A percentile compares a stretch with the other conserved stretches of the same genome.
These are phyloP conservation scores for Aspergillus sergii DNA, from an alignment of 2,329 filamentous ascomycete genomes.

Conservation along the genomic window DNA sequence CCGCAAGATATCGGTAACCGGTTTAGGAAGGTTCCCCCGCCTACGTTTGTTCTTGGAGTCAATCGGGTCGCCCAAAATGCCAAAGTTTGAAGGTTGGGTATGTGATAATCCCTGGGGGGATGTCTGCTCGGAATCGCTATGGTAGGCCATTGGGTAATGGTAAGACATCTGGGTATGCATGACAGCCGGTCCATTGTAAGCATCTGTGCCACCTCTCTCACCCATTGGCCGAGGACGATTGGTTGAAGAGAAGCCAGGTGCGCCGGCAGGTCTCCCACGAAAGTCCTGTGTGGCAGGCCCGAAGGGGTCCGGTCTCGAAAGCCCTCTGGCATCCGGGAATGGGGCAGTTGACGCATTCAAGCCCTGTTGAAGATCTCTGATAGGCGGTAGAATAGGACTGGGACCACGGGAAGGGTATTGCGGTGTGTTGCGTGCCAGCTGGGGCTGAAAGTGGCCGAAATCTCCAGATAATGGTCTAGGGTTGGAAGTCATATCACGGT, in stretches of 20 bases:
- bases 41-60: conserved; percentile 56
- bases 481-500: conserved; percentile 32
- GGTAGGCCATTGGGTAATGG: conserved; percentile 33
- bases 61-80: conserved; percentile 39
- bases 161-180: conserved; percentile 34
- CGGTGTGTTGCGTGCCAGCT: conserved; percentile 14
- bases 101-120: conserved; percentile 33
- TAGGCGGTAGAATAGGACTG: conserved; percentile 41
- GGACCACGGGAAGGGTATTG: conserved; percentile 32
- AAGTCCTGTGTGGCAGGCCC: conserved; percentile 25
- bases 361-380: conserved; percentile 36
- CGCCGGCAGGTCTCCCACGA: conserved; percentile 16
- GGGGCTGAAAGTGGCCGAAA: conserved; percentile 23
- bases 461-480: conserved; percentile 34
- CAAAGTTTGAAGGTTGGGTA: conserved; percentile 40
- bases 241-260: conserved; percentile 16
- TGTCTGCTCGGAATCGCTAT: conserved; percentile 35
- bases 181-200: conserved; percentile 24
- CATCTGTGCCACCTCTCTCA: conserved; percentile 28
- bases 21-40: conserved; percentile 86
- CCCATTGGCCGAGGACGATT: conserved; percentile 22
- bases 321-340: conserved; percentile 30
- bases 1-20: conserved; percentile 78
- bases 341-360: conserved; percentile 24
- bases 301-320: conserved; percentile 30